Base-by-base conservation (phyloP, 768 basidiomycete species). In the Candolleomyces aberdarensis region DNA sequence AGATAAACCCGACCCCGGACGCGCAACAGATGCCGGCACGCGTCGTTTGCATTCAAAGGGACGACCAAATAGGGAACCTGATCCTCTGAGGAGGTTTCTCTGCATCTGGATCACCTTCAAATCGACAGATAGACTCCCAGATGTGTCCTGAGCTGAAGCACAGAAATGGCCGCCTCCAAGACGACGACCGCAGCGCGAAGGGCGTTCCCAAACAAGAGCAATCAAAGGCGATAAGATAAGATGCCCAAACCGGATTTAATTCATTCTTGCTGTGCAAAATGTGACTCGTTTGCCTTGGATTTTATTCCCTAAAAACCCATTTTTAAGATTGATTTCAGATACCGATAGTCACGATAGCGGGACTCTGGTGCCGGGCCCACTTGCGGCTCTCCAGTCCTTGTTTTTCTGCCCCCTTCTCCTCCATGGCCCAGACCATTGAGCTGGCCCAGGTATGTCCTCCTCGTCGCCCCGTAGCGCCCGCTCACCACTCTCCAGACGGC, bases 391-490 rank as follows among this genome's bases (percentile, higher is more conserved):
- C 47, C 47, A 56, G 54, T 56, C 54, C 54, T 56, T 43, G 39
- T 43, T n/a, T 49, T 17, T 48, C 49, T 54, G 46, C 55, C 57
- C 40, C 64, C 68, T 58, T 17, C 61, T 44, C 53, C 44, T 49
- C 48, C 61, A 86, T 85, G 84, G 80, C 85, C 57, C 83, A 84
- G 70, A 87, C 86, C 54, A 82, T 88, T 66, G 86, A 88, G 70
- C 76, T 87, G 31, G 81, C 83, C 13, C 85, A 87, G 78, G 86
- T 83, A 59, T 52, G 72, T 67, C 32, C 67, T 31, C 36, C 53
- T 56, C 8, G 26, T 31, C n/a, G 29, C 46, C 20, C 39, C 31
- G 36, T 22, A 52, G n/a, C 52, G 29, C 26, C 8, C 36, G 36
- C 14, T 56, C 22, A 48, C 36, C 54, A 43, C 44, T 46, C 51